Base-by-base conservation (phyloP, 495 filamentous ascomycete genomes). In the Cudoniella acicularis region DNA sequence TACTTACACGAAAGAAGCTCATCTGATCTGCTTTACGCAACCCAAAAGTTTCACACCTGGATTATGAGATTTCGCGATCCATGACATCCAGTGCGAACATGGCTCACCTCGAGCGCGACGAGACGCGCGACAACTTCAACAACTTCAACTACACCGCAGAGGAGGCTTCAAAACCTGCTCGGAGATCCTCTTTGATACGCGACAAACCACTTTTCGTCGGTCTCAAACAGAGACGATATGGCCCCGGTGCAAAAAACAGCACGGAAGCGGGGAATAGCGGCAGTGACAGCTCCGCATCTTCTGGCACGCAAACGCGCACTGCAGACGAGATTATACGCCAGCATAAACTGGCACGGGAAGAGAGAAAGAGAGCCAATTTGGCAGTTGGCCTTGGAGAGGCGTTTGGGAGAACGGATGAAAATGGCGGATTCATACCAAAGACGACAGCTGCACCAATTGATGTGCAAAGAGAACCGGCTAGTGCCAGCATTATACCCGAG, bases 41-140 rank as follows among this genome's bases (percentile, higher is more conserved):
- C n/a, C 23, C 3, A 6, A 10, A 18, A 27, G 24, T 16, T 43
- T 3, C 52, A 27, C 40, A 25, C 41, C 11, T 24, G 2, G 22
- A 18, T 45, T 27, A 60, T 53, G 57, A 53, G 24, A 30, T 43
- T 47, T 10, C 11, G 6, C 27, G 6, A 11, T 21, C 21, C 26
- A 59, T 59, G 40, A 59, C n/a, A n/a, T n/a, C 56, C 2, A 50
- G 54, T 45, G 9, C 36, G 36, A 54, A 42, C 41, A 61, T 61
- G 59, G 59, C 59, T 50, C 42, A 54, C 46, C 17, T 49, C 10
- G 59, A 61, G 41, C 59, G 52, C 59, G 59, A 61, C 40, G 40
- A 52, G 30, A 48, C 49, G 49, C 22, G 9, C 57, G 46, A 60
- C 43, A 41, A 8, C 43, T 4, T 9, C n/a, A 21, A 46, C 43